phyloP scores from a whole-genome alignment of 305 asterid genomes.

The Ajuga reptans region DNA sequence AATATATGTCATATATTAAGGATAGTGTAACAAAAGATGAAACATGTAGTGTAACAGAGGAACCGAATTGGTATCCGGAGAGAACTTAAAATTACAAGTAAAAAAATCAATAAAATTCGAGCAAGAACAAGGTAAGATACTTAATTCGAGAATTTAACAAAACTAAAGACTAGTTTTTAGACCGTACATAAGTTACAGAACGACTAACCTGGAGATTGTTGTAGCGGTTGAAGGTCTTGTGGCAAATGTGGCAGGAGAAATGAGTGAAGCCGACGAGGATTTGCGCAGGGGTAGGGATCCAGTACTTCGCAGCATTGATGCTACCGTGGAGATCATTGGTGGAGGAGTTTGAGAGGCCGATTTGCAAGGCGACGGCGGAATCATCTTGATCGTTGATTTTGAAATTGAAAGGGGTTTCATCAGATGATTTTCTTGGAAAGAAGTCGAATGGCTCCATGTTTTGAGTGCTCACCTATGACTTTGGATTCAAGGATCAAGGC shows the following conservation, averaged over 20 bases:
- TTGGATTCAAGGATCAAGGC: conserved; percentile 5
- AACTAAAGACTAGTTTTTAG: too few species aligned
- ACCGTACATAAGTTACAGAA: too few species aligned
- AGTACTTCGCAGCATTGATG: conserved; percentile 24
- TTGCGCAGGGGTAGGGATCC: conserved; percentile 59
- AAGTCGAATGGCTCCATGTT: conserved; percentile 40
- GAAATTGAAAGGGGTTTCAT: neutral
- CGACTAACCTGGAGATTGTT: conserved; percentile 74
- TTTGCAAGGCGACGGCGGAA: conserved; percentile 33
- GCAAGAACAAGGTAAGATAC: too few species aligned
- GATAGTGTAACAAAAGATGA: too few species aligned
- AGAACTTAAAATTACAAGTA: too few species aligned
- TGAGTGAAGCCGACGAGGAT: conserved; percentile 54
- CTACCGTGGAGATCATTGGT: neutral
- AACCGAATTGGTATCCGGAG: too few species aligned
- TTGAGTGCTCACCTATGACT: conserved; percentile 21
- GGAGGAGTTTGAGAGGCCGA: conserved; percentile 46
- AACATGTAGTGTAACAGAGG: too few species aligned
- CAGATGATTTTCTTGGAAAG: conserved; percentile 33
- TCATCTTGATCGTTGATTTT: conserved; percentile 22
- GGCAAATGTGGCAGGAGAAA: conserved; percentile 62
- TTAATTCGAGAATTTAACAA: too few species aligned
- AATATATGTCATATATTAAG: too few species aligned
- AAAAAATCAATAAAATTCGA: too few species aligned
- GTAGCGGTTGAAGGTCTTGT: conserved; percentile 56